Conservation (phyloP, 352 stramenopile genomes). For the Phytophthora litchii region DNA sequence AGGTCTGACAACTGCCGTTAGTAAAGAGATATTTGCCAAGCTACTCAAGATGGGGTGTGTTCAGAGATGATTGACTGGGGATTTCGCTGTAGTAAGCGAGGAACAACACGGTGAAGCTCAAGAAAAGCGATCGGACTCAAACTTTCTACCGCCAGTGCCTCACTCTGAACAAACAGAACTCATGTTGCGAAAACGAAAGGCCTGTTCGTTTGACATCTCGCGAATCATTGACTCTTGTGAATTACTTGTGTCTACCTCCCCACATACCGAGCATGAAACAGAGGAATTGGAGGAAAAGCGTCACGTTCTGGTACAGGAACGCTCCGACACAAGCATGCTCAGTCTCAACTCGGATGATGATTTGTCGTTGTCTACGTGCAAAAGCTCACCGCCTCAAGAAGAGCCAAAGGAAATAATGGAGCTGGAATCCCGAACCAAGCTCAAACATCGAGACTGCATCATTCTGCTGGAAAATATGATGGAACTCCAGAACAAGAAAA, state of each 20-base stretch:
- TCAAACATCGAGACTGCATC: constrained; percentile 36
- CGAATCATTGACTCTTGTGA: not conserved
- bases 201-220: not conserved
- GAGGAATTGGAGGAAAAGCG: constrained; percentile 9
- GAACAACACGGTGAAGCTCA: not conserved
- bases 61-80: constrained; percentile 15
- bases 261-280: constrained; percentile 3
- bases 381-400: no score
- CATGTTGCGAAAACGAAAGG: not conserved
- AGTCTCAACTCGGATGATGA: no score
- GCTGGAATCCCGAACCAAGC: not conserved
- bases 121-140: constrained; percentile 3
- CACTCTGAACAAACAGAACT: not conserved
- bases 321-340: not conserved
- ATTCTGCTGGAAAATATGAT: constrained; percentile 35
- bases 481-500: constrained; percentile 27
- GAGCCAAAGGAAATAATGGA: no score
- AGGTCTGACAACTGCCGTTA: constrained; percentile 6
- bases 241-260: not conserved
- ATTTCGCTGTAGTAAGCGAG: no score
- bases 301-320: not conserved
- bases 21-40: constrained; percentile 17
- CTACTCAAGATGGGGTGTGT: constrained; percentile 27
- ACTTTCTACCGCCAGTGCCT: constrained; percentile 8
- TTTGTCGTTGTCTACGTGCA: no score